Evolutionary conservation across 1,284 basidiomycete genomes (phyloP).

Genomic region (Puccinia hordei): DNA sequence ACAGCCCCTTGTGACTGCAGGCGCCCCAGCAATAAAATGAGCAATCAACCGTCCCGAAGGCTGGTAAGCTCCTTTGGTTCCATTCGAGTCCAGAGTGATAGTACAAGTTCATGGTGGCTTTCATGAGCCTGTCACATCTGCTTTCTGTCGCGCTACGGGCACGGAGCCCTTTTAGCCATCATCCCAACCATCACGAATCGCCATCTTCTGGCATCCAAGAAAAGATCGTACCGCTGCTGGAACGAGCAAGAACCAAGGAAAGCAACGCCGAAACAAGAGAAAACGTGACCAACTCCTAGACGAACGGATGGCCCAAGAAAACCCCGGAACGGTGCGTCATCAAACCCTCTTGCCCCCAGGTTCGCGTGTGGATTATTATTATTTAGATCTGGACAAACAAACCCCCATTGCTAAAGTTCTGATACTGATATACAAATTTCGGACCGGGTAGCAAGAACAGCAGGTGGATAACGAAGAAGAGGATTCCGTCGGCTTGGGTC

Average conservation of each 20-base stretch:
- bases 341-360: conserved; percentile 4
- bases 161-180: background rate
- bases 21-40: too few species aligned
- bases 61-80: too few species aligned
- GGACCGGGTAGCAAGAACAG: conserved; percentile 9
- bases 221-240: too few species aligned
- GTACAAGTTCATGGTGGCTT: too few species aligned
- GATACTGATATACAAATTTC: background rate
- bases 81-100: too few species aligned
- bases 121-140: background rate
- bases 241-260: background rate
- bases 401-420: background rate
- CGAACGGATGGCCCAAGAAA: conserved; percentile 5
- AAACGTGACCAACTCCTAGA: background rate
- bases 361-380: background rate
- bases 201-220: background rate
- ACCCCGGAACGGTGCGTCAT: conserved; percentile 8
- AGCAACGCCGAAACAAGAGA: background rate
- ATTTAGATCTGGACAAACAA: background rate
- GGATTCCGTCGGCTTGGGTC: conserved; percentile 24
- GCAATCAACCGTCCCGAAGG: too few species aligned
- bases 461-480: conserved; percentile 44
- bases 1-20: too few species aligned
- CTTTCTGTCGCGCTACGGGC: background rate
- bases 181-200: background rate